Evolutionary conservation across 176 grass and related monocot species (phyloP).

Genomic region (Secale cereale): DNA sequence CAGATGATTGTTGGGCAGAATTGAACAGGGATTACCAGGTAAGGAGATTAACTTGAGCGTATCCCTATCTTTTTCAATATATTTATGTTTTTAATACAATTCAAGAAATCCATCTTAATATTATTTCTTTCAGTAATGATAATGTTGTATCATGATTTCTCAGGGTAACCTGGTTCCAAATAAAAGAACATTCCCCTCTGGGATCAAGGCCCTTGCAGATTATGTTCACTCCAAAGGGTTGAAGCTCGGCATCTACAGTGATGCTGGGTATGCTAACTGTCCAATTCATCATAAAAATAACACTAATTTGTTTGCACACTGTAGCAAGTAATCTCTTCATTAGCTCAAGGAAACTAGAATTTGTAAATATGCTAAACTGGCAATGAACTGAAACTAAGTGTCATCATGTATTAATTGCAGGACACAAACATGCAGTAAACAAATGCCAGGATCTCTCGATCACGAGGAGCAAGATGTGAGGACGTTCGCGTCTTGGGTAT

Average conservation of each 20-base stretch:
- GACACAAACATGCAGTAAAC: slow-evolving; percentile 56
- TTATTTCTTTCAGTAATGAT: slow-evolving; percentile 4
- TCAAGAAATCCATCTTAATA: too few species aligned
- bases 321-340: slow-evolving; percentile 10
- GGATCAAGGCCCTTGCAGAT: slow-evolving; percentile 81
- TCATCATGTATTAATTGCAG: slow-evolving; percentile 38
- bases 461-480: slow-evolving; percentile 87
- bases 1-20: slow-evolving; percentile 99
- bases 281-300: slow-evolving; percentile 15
- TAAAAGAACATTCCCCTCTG: slow-evolving; percentile 64
- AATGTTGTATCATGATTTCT: slow-evolving; percentile 1
- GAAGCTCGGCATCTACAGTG: slow-evolving; percentile 89
- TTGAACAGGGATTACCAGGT: slow-evolving; percentile 66
- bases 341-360: not conserved
- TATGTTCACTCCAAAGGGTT: slow-evolving; percentile 87
- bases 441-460: slow-evolving; percentile 83
- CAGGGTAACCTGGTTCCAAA: slow-evolving; percentile 78
- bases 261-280: slow-evolving; percentile 67
- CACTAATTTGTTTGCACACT: not conserved
- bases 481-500: slow-evolving; percentile 83
- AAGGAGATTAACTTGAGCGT: slow-evolving; percentile 14
- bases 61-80: slow-evolving; percentile 19
- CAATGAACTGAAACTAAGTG: not conserved
- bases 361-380: not conserved
- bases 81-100: not conserved